Percentiles rank a stretch among this genome's conserved stretches.
phyloP scores from a whole-genome alignment of 2,329 filamentous ascomycete genomes.

The Aphanocladium album region DNA sequence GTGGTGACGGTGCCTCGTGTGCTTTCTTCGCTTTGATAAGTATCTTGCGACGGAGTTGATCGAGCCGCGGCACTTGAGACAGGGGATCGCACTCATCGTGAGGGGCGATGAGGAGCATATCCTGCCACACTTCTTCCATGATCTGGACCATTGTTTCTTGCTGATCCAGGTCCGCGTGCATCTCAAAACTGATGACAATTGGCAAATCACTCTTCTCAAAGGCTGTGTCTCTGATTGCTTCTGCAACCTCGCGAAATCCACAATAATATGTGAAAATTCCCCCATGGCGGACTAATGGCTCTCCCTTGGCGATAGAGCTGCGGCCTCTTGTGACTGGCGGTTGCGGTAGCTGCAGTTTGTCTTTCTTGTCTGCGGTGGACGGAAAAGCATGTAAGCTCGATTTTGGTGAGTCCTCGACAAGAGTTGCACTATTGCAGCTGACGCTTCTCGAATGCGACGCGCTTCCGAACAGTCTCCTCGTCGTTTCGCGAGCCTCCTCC shows the following conservation, averaged over 20 bases:
- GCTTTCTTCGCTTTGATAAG: slow-evolving; percentile 73
- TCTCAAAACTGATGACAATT: slow-evolving; percentile 86
- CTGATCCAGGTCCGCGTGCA: slow-evolving; percentile 76
- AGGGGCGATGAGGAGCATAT: slow-evolving; percentile 60
- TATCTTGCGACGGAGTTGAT: slow-evolving; percentile 72
- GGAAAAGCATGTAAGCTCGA: slow-evolving; percentile 25
- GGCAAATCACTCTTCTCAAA: slow-evolving; percentile 74
- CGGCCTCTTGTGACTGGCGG: slow-evolving; percentile 19
- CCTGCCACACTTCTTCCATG: slow-evolving; percentile 84
- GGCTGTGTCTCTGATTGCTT: slow-evolving; percentile 70
- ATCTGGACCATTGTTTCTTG: slow-evolving; percentile 91
- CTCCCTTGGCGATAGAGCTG: slow-evolving; percentile 40
- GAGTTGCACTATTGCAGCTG: slow-evolving; percentile 31
- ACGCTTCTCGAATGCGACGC: slow-evolving; percentile 34
- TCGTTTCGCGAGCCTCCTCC: slow-evolving; percentile 25
- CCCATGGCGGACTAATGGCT: slow-evolving; percentile 77
- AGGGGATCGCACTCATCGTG: slow-evolving; percentile 47
- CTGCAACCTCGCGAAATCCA: slow-evolving; percentile 80
- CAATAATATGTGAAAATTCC: slow-evolving; percentile 84
- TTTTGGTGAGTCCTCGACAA: slow-evolving; percentile 26
- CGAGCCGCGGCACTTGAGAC: slow-evolving; percentile 61
- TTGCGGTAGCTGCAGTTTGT: slow-evolving; percentile 28
- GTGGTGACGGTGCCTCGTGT: slow-evolving; percentile 23
- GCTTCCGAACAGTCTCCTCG: slow-evolving; percentile 25
- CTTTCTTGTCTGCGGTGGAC: slow-evolving; percentile 29